Percentiles rank a stretch among this genome's conserved stretches.
phyloP scores from a whole-genome alignment of 129 eudicot genomes.

The Centrapalus pauciflorus region DNA sequence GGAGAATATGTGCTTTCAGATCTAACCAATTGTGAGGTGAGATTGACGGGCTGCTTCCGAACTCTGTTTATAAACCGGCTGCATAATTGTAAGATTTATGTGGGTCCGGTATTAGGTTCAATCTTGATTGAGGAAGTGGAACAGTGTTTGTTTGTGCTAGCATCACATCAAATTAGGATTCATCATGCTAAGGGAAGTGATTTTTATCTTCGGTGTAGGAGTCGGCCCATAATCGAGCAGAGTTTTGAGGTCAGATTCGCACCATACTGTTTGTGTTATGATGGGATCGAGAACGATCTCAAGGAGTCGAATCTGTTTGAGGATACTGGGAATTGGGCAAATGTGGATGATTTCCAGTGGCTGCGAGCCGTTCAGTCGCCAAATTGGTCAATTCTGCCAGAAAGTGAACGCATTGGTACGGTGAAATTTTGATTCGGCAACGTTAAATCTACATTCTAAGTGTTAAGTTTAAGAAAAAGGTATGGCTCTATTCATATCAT shows the following conservation, averaged over 20 bases:
- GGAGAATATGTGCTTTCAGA: slow-evolving; percentile 61
- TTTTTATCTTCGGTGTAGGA: slow-evolving; percentile 67
- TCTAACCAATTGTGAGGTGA: slow-evolving; percentile 62
- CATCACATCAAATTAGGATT: slow-evolving; percentile 80
- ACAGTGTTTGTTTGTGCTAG: slow-evolving; percentile 63
- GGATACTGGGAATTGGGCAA: slow-evolving; percentile 81
- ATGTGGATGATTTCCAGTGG: slow-evolving; percentile 88
- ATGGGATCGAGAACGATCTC: slow-evolving; percentile 59
- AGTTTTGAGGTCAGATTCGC: slow-evolving; percentile 73
- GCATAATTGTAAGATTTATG: slow-evolving; percentile 54
- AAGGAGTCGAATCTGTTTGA: slow-evolving; percentile 57
- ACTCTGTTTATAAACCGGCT: slow-evolving; percentile 64
- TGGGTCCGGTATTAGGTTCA: slow-evolving; percentile 68
- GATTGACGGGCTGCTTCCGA: slow-evolving; percentile 63
- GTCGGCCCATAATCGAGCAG: slow-evolving; percentile 80
- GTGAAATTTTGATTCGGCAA: slow-evolving; percentile 23
- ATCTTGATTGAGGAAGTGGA: slow-evolving; percentile 76
- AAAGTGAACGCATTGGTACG: slow-evolving; percentile 37
- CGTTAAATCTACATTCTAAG: background rate
- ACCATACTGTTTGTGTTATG: slow-evolving; percentile 58
- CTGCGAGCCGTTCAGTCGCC: slow-evolving; percentile 72
- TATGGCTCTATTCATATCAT: background rate
- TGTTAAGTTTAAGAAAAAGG: background rate
- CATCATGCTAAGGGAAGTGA: slow-evolving; percentile 64
- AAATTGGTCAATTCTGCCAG: slow-evolving; percentile 68